A percentile compares a stretch with the other conserved stretches of the same genome.
Evolutionary conservation across 2,329 filamentous ascomycete genomes (phyloP).

Genomic region (Chrysoporthe austroafricana): DNA sequence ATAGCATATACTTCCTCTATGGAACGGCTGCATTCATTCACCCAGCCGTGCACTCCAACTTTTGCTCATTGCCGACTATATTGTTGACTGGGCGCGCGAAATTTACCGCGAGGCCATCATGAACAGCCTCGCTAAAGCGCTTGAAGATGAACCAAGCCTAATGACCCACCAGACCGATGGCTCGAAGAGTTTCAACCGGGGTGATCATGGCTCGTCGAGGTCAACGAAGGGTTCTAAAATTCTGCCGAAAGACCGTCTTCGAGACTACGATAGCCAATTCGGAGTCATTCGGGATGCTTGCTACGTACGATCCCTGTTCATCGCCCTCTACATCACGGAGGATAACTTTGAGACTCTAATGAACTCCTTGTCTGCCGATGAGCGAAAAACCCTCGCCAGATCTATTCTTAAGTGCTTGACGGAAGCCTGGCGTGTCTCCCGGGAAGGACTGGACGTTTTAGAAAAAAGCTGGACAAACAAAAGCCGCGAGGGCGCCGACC

Average conservation of each 20-base stretch:
- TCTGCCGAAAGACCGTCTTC: background rate
- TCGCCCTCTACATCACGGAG: slow-evolving; percentile 11
- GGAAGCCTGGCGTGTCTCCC: slow-evolving; percentile 5
- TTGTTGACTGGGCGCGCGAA: slow-evolving; percentile 12
- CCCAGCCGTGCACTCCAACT: slow-evolving; percentile 4
- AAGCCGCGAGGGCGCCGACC: background rate
- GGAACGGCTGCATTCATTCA: slow-evolving; percentile 8
- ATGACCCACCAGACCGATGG: no score
- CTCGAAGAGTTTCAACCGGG: no score
- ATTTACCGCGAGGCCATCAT: slow-evolving; percentile 3
- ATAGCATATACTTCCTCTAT: slow-evolving; percentile 12
- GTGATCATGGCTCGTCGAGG: no score
- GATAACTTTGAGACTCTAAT: slow-evolving; percentile 5
- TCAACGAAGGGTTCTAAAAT: no score
- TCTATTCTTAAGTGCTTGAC: slow-evolving; percentile 8
- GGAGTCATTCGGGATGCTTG: slow-evolving; percentile 3
- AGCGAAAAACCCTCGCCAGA: background rate
- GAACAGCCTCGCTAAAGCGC: background rate
- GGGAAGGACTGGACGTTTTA: background rate
- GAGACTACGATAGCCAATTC: background rate
- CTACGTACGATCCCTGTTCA: slow-evolving; percentile 4
- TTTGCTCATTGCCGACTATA: slow-evolving; percentile 9
- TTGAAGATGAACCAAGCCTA: background rate
- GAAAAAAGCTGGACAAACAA: slow-evolving; percentile 3
- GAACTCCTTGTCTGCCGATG: background rate